Evolutionary conservation across 768 basidiomycete species (phyloP).

Genomic region (Lactarius trivialis): DNA sequence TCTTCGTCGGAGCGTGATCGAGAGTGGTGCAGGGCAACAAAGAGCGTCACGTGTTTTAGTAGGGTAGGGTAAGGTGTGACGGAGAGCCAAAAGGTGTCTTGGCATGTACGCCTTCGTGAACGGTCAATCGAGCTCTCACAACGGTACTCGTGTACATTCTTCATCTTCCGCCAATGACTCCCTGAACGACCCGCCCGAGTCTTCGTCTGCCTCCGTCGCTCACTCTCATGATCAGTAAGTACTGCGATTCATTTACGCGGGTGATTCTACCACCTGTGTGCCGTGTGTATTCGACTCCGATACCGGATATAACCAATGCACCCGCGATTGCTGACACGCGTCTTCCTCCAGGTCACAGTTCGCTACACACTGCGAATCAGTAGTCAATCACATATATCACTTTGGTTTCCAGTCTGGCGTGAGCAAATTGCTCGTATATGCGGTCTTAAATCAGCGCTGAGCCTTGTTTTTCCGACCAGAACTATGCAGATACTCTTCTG

Average conservation of each 20-base stretch:
- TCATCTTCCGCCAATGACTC: background rate
- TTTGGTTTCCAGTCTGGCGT: constrained; percentile 79
- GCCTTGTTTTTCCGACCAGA: constrained; percentile 36
- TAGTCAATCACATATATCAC: constrained; percentile 72
- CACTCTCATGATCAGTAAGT: background rate
- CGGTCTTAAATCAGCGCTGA: background rate
- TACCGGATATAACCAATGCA: background rate
- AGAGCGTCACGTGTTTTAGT: background rate
- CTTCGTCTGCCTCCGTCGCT: background rate
- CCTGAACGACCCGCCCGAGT: background rate
- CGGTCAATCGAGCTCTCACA: background rate
- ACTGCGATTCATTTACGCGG: background rate
- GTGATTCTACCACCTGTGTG: background rate
- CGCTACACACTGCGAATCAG: constrained; percentile 37
- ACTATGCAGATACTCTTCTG: constrained; percentile 76
- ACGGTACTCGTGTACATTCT: background rate
- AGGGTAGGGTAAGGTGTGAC: too few relatives aligned
- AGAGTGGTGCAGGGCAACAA: background rate
- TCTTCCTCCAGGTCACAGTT: constrained; percentile 7
- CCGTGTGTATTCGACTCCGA: background rate
- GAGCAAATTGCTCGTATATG: constrained; percentile 31
- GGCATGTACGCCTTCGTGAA: background rate
- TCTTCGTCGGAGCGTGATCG: too few relatives aligned
- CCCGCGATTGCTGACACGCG: background rate
- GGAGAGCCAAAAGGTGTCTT: background rate